A percentile compares a stretch with the other conserved stretches of the same genome.
Evolutionary conservation across 2,329 filamentous ascomycete genomes (phyloP).

Genomic region (Nemania diffusa): DNA sequence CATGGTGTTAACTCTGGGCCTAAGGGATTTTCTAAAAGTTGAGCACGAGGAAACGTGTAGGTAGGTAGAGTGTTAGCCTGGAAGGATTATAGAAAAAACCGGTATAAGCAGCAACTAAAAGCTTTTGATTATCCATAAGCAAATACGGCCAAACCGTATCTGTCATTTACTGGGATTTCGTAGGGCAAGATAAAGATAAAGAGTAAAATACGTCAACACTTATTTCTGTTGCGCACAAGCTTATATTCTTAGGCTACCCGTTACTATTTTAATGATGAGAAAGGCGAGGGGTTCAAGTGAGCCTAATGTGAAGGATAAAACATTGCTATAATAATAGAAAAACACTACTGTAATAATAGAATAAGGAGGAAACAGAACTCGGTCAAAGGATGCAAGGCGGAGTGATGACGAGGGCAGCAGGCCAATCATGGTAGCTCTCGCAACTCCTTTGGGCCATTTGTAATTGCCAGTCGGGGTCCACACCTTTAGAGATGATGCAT

Average conservation of each 20-base stretch:
- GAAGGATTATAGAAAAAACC: not conserved
- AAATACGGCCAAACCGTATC: not conserved
- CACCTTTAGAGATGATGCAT: not conserved
- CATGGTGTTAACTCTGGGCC: not conserved
- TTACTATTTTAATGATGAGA: not conserved
- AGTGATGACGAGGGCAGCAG: not conserved
- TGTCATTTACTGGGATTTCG: not conserved
- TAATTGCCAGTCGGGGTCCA: not conserved
- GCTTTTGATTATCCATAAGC: not conserved
- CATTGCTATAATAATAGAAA: not conserved
- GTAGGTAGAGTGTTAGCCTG: not conserved
- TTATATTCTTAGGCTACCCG: not conserved
- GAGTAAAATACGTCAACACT: not conserved
- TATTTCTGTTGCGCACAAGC: not conserved
- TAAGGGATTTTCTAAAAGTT: not conserved
- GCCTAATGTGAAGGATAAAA: not conserved
- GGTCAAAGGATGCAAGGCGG: not conserved
- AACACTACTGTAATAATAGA: not conserved
- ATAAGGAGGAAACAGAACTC: not conserved
- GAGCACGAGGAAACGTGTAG: not conserved
- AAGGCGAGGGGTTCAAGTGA: not conserved
- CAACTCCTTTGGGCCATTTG: slow-evolving; percentile 20
- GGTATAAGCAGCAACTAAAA: not conserved
- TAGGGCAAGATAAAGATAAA: not conserved
- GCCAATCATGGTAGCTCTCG: slow-evolving; percentile 17